Evolutionary conservation across 192 early-diverging fungal genomes (phyloP).

Genomic region (Anaeromyces robustus): DNA sequence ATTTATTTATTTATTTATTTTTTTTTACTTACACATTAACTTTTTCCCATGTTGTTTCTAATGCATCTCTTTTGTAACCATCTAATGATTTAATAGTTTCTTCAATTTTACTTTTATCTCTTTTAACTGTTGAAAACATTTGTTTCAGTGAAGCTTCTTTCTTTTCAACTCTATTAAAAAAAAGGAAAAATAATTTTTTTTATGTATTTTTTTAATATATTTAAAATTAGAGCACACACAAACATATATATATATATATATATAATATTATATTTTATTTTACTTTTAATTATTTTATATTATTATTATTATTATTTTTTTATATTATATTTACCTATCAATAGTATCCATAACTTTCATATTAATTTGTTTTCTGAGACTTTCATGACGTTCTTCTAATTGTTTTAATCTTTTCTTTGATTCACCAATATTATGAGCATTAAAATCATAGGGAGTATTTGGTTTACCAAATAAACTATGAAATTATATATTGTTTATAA

Average conservation of each 20-base stretch:
- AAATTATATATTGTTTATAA: too few species aligned
- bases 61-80: conserved; percentile 75
- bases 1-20: conserved; percentile 1
- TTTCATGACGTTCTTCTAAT: conserved; percentile 58
- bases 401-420: conserved; percentile 56
- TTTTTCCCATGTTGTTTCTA: conserved; percentile 75
- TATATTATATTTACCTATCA: conserved; percentile 46
- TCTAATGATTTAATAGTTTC: conserved; percentile 80
- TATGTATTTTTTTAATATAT: too few species aligned
- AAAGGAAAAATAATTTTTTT: background rate
- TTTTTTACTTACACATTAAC: conserved; percentile 54
- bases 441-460: conserved; percentile 73
- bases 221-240: too few species aligned
- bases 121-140: conserved; percentile 76
- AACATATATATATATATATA: too few species aligned
- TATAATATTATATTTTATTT: too few species aligned
- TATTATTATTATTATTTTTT: conserved; percentile 2
- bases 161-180: conserved; percentile 58
- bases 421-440: conserved; percentile 53
- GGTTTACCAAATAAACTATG: conserved; percentile 65
- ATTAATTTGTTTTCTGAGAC: conserved; percentile 73
- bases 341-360: conserved; percentile 90
- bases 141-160: conserved; percentile 65
- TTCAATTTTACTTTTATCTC: conserved; percentile 91
- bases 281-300: background rate